A percentile compares a stretch with the other conserved stretches of the same genome.
phyloP scores from a whole-genome alignment of 2,329 filamentous ascomycete species.

The Rhinocladiella mackenziei region DNA sequence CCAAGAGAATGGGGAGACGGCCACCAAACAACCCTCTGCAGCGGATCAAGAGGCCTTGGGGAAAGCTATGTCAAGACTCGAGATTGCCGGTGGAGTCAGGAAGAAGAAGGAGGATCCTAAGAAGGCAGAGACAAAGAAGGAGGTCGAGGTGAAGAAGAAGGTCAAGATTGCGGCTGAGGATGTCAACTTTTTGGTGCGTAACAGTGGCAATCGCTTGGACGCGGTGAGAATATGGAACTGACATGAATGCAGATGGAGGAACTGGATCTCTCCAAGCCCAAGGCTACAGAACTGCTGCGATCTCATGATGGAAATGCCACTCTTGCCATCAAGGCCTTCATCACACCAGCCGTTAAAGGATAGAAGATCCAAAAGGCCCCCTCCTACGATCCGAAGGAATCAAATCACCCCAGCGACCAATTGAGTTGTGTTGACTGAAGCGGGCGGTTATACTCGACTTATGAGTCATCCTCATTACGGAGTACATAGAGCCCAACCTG shows the following conservation, averaged over 20 bases:
- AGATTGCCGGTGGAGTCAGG: slow-evolving; percentile 38
- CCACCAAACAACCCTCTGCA: slow-evolving; percentile 32
- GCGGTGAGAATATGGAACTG: neutral
- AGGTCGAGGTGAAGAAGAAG: slow-evolving; percentile 39
- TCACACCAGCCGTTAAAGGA: slow-evolving; percentile 31
- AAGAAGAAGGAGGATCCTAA: slow-evolving; percentile 30
- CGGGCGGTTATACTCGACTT: too few relatives aligned
- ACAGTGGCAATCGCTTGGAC: neutral
- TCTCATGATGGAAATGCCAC: slow-evolving; percentile 44
- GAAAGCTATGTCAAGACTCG: slow-evolving; percentile 48
- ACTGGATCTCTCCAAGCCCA: slow-evolving; percentile 44
- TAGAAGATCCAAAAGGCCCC: slow-evolving; percentile 1
- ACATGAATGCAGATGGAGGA: slow-evolving; percentile 38
- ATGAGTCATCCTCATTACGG: too few relatives aligned
- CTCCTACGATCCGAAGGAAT: neutral
- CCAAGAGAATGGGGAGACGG: slow-evolving; percentile 33
- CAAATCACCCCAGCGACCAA: too few relatives aligned
- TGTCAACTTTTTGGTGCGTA: slow-evolving; percentile 45
- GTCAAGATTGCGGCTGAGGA: slow-evolving; percentile 46
- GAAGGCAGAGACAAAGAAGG: slow-evolving; percentile 33
- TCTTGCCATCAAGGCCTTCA: slow-evolving; percentile 42
- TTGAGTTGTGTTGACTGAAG: too few relatives aligned
- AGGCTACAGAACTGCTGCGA: slow-evolving; percentile 46
- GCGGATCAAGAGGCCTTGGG: slow-evolving; percentile 48
- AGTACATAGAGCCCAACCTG: too few relatives aligned